phyloP scores from a whole-genome alignment of 2,329 filamentous ascomycete genomes.

The Diplocarpon mali region DNA sequence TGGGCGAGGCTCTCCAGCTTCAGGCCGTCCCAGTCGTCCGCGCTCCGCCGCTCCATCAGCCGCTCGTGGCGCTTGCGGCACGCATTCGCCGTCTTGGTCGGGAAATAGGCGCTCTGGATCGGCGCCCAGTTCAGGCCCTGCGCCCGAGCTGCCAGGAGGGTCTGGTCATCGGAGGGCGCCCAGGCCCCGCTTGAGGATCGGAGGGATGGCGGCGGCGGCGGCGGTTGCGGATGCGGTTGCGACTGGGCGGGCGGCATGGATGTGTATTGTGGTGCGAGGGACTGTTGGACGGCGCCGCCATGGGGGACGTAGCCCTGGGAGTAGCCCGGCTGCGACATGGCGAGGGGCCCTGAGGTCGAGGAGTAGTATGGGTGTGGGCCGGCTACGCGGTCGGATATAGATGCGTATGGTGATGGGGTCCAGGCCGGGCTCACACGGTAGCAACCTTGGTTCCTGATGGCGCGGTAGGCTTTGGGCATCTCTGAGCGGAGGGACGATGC shows the following conservation, averaged over 20 bases:
- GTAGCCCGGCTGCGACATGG: slow-evolving; percentile 13
- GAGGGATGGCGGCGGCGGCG: slow-evolving; percentile 12
- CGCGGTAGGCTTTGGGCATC: slow-evolving; percentile 23
- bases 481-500: slow-evolving; percentile 6
- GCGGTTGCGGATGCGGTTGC: too few species aligned
- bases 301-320: slow-evolving; percentile 9
- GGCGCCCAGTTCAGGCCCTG: slow-evolving; percentile 75
- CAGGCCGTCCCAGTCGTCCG: slow-evolving; percentile 60
- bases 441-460: slow-evolving; percentile 19
- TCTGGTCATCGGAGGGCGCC: slow-evolving; percentile 64
- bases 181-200: slow-evolving; percentile 56
- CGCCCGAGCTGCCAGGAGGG: slow-evolving; percentile 58
- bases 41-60: slow-evolving; percentile 55
- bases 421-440: slow-evolving; percentile 18
- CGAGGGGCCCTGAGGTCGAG: slow-evolving; percentile 2
- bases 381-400: slow-evolving; percentile 8
- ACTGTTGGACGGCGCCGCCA: slow-evolving; percentile 16
- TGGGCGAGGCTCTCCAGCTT: slow-evolving; percentile 65
- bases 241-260: slow-evolving; percentile 2
- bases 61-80: slow-evolving; percentile 85
- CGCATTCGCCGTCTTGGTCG: slow-evolving; percentile 56
- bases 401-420: slow-evolving; percentile 15
- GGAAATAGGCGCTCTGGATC: slow-evolving; percentile 68
- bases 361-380: slow-evolving; percentile 6
- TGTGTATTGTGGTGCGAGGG: slow-evolving; percentile 10